Conservation (phyloP, 2,329 filamentous ascomycete genomes). For the Annulohypoxylon truncatum region DNA sequence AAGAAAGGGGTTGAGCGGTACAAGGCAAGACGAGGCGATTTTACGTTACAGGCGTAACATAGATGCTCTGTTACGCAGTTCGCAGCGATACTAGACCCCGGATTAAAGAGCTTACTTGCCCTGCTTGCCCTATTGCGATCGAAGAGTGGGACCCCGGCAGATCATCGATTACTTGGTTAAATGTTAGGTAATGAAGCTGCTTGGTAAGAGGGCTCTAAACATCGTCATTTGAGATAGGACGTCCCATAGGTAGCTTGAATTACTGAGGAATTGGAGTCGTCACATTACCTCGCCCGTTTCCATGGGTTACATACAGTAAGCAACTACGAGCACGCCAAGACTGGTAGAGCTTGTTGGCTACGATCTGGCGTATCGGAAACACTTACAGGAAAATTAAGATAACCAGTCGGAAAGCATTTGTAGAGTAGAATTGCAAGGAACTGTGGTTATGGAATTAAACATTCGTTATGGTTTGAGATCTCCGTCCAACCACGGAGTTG, state of each 20-base stretch:
- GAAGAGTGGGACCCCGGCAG: constrained; percentile 29
- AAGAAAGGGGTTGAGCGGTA: neutral
- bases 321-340: constrained; percentile 41
- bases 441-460: neutral
- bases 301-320: constrained; percentile 44
- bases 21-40: constrained; percentile 26
- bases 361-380: constrained; percentile 28
- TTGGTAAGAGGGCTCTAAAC: constrained; percentile 36
- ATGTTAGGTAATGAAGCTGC: constrained; percentile 29
- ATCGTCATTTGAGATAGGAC: constrained; percentile 35
- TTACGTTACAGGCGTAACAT: constrained; percentile 35
- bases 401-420: constrained; percentile 26
- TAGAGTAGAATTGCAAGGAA: neutral
- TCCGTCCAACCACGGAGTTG: constrained; percentile 7
- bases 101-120: constrained; percentile 13
- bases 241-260: constrained; percentile 34
- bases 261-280: constrained; percentile 39
- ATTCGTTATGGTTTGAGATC: constrained; percentile 11
- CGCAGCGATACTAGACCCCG: constrained; percentile 2
- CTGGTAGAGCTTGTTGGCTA: constrained; percentile 37
- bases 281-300: constrained; percentile 39
- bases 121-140: constrained; percentile 18
- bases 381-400: constrained; percentile 19
- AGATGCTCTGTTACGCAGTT: constrained; percentile 1
- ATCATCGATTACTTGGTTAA: constrained; percentile 27